Evolutionary conservation across 345 rosid genomes (phyloP).

Genomic region (Citrus sinensis): DVS_A1.0 CM039165.1:28911501-28912000

Average conservation of each 20-base stretch:
- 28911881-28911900: slow-evolving; percentile 61
- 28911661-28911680: slow-evolving; percentile 49
- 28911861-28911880: slow-evolving; percentile 37
- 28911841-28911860: slow-evolving; percentile 50
- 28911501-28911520: slow-evolving; percentile 22
- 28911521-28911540: slow-evolving; percentile 42
- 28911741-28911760: slow-evolving; percentile 54
- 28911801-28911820: slow-evolving; percentile 52
- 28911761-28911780: slow-evolving; percentile 43
- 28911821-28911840: slow-evolving; percentile 53
- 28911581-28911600: slow-evolving; percentile 54
- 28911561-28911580: slow-evolving; percentile 49
- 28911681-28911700: slow-evolving; percentile 40
- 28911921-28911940: slow-evolving; percentile 50
- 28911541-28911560: slow-evolving; percentile 53
- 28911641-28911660: slow-evolving; percentile 38
- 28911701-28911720: slow-evolving; percentile 42
- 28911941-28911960: slow-evolving; percentile 54
- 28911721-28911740: slow-evolving; percentile 48
- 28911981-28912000: not conserved
- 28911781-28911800: slow-evolving; percentile 58
- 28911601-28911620: slow-evolving; percentile 52
- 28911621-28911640: slow-evolving; percentile 55
- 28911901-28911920: slow-evolving; percentile 46
- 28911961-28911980: not conserved